phyloP scores from a whole-genome alignment of 2,329 filamentous ascomycete genomes.

The Fusarium caatingaense region DNA sequence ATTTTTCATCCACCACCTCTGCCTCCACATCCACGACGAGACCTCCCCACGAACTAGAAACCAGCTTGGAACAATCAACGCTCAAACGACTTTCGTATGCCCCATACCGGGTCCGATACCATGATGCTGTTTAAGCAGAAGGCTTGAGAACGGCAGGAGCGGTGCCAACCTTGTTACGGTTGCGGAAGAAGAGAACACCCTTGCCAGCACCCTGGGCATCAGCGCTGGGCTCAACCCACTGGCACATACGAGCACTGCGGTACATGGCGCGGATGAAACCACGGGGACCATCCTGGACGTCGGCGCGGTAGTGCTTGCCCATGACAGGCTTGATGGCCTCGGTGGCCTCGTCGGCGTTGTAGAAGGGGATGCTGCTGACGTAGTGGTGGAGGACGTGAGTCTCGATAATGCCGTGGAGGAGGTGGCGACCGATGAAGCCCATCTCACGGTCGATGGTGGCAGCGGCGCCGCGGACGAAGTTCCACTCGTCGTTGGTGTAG shows the following conservation, averaged over 20 bases:
- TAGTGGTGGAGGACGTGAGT: slow-evolving; percentile 99
- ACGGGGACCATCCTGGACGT: slow-evolving; percentile 78
- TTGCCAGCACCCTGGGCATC: slow-evolving; percentile 83
- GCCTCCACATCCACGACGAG: slow-evolving; percentile 16
- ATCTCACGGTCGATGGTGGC: slow-evolving; percentile 98
- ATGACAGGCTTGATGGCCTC: slow-evolving; percentile 96
- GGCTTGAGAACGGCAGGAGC: slow-evolving; percentile 48
- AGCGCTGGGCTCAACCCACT: slow-evolving; percentile 95
- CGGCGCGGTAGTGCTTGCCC: slow-evolving; percentile 92
- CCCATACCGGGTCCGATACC: slow-evolving; percentile 3
- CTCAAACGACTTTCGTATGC: slow-evolving; percentile 19
- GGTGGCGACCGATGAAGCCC: slow-evolving; percentile 89
- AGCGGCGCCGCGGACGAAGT: slow-evolving; percentile 90
- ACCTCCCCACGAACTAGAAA: slow-evolving; percentile 25
- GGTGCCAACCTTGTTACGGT: slow-evolving; percentile 86
- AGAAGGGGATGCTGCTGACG: slow-evolving; percentile 95
- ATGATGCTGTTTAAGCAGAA: slow-evolving; percentile 17
- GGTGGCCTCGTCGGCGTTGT: slow-evolving; percentile 92
- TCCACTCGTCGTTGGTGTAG: slow-evolving; percentile 89
- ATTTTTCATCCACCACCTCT: slow-evolving; percentile 22
- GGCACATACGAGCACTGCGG: slow-evolving; percentile 85
- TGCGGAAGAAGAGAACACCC: slow-evolving; percentile 93
- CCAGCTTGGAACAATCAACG: slow-evolving; percentile 40
- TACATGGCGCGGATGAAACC: slow-evolving; percentile 90
- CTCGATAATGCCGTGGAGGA: slow-evolving; percentile 96